A percentile compares a stretch with the other conserved stretches of the same genome.
These are phyloP conservation scores for Pseudogymnoascus sp. DNA, from an alignment of 2,329 filamentous ascomycete species.

Conservation along the genomic window DNA sequence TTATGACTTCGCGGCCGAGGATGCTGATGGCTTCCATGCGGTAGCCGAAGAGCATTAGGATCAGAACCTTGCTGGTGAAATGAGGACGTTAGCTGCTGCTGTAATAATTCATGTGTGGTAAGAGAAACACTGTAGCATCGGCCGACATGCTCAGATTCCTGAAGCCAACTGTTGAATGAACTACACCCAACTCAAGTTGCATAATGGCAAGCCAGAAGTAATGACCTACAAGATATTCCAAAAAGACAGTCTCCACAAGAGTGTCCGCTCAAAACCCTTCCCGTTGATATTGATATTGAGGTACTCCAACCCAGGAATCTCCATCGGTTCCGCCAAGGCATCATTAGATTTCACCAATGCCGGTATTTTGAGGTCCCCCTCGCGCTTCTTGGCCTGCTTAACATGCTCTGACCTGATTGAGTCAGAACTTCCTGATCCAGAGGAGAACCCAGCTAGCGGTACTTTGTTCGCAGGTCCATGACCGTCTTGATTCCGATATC, in stretches of 20 bases:
- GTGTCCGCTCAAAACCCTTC: slow-evolving; percentile 54
- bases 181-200: background rate
- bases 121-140: background rate
- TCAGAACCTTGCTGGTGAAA: slow-evolving; percentile 45
- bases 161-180: background rate
- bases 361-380: slow-evolving; percentile 38
- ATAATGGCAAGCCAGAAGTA: background rate
- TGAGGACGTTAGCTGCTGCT: background rate
- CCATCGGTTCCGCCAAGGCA: slow-evolving; percentile 45
- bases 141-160: background rate
- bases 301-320: slow-evolving; percentile 58
- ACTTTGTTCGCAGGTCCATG: slow-evolving; percentile 73
- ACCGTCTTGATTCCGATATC: slow-evolving; percentile 61
- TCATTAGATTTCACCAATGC: slow-evolving; percentile 41
- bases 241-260: slow-evolving; percentile 63
- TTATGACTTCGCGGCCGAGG: slow-evolving; percentile 62
- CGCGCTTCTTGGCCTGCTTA: slow-evolving; percentile 56
- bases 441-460: slow-evolving; percentile 16
- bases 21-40: slow-evolving; percentile 62
- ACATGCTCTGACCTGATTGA: slow-evolving; percentile 59
- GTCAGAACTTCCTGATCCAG: background rate
- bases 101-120: background rate
- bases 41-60: slow-evolving; percentile 57
- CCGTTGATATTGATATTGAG: slow-evolving; percentile 67
- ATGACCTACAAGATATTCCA: slow-evolving; percentile 49